A percentile compares a stretch with the other conserved stretches of the same genome.
These are phyloP conservation scores for Cryphonectria carpinicola DNA, from an alignment of 2,329 filamentous ascomycete species.

Conservation along the genomic window DNA sequence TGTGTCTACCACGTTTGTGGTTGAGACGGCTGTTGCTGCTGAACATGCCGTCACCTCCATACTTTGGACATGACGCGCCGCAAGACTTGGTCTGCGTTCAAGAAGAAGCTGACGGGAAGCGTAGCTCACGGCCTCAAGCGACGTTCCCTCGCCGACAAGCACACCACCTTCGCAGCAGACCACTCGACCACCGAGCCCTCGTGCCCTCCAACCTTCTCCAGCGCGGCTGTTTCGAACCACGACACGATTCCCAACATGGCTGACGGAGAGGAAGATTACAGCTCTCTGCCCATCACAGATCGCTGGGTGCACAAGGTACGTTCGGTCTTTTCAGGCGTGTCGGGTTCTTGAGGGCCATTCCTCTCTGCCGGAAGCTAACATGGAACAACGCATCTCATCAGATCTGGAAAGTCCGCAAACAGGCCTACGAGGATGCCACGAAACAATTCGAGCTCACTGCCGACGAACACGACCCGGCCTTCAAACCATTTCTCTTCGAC, in stretches of 20 bases:
- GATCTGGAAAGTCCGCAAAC: constrained; percentile 97
- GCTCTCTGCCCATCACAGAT: constrained; percentile 75
- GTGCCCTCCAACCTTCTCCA: neutral
- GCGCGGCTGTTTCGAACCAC: neutral
- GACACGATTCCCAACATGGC: constrained; percentile 60
- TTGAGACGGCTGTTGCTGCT: neutral
- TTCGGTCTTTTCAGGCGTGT: neutral
- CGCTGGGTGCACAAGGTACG: constrained; percentile 81
- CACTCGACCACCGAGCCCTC: constrained; percentile 8
- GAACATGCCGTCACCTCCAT: constrained; percentile 5
- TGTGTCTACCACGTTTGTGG: neutral
- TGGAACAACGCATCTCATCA: constrained; percentile 37
- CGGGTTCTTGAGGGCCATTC: neutral
- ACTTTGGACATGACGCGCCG: constrained; percentile 21
- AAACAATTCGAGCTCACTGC: constrained; percentile 85
- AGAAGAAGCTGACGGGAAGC: constrained; percentile 26
- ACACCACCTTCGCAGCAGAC: constrained; percentile 1
- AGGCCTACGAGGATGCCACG: constrained; percentile 88
- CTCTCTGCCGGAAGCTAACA: constrained; percentile 10
- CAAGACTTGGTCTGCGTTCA: constrained; percentile 19
- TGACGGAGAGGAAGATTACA: constrained; percentile 82
- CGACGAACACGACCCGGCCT: constrained; percentile 83
- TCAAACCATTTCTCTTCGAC: constrained; percentile 86
- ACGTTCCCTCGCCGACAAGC: neutral
- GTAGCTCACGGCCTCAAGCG: constrained; percentile 22